These are phyloP conservation scores for Fusarium fujikuroi DNA, from an alignment of 2,329 filamentous ascomycete genomes.

Conservation along the genomic window DNA sequence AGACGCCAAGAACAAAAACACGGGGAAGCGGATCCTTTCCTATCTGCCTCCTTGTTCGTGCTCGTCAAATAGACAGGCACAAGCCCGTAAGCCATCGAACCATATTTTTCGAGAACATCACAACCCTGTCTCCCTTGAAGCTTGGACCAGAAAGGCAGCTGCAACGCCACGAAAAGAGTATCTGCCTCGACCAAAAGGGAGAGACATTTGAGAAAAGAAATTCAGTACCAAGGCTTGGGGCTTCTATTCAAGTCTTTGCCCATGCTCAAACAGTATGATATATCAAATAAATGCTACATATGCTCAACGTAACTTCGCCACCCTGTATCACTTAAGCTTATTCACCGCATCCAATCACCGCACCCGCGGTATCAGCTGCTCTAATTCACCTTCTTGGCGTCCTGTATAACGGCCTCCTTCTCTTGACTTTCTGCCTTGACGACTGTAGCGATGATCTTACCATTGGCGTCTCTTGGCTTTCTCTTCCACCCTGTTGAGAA, in stretches of 20 bases:
- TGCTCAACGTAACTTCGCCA: slow-evolving; percentile 10
- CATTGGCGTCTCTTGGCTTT: slow-evolving; percentile 66
- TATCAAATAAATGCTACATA: slow-evolving; percentile 16
- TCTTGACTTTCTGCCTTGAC: slow-evolving; percentile 13
- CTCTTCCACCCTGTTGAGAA: slow-evolving; percentile 86
- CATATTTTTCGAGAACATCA: slow-evolving; percentile 5
- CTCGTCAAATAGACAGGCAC: slow-evolving; percentile 8
- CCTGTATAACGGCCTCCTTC: slow-evolving; percentile 27
- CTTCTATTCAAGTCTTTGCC: slow-evolving; percentile 4
- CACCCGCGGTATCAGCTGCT: slow-evolving; percentile 5
- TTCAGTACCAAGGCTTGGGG: background rate
- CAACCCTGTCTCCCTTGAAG: slow-evolving; percentile 6
- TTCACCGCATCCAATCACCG: background rate
- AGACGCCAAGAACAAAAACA: slow-evolving; percentile 25
- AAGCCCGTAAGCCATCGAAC: slow-evolving; percentile 25
- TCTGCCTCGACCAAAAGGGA: background rate
- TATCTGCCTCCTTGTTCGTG: slow-evolving; percentile 20
- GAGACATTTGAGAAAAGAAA: background rate
- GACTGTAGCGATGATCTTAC: slow-evolving; percentile 50
- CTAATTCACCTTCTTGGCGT: slow-evolving; percentile 11
- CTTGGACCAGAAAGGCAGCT: slow-evolving; percentile 31
- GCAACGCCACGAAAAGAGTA: slow-evolving; percentile 14
- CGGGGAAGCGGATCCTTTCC: slow-evolving; percentile 23
- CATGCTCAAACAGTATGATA: background rate
- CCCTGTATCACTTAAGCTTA: slow-evolving; percentile 11